Evolutionary conservation across 1,284 basidiomycete genomes (phyloP).

Genomic region (Moesziomyces parantarcticus): DNA sequence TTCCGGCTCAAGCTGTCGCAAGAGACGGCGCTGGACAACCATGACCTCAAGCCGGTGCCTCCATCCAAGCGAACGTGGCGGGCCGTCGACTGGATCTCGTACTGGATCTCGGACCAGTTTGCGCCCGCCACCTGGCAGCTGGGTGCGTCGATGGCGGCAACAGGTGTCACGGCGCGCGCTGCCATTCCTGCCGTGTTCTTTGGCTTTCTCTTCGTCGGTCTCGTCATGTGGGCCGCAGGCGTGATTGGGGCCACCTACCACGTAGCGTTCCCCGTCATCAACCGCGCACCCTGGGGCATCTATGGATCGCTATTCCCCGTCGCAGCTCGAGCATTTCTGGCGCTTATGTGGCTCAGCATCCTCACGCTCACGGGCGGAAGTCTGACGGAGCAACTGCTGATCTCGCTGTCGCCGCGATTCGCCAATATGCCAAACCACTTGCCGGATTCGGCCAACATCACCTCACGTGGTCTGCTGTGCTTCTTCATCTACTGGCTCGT

Average conservation of each 20-base stretch:
- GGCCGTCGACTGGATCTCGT: constrained; percentile 25
- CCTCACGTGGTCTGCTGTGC: constrained; percentile 16
- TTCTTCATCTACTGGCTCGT: constrained; percentile 30
- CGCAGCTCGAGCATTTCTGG: constrained; percentile 12
- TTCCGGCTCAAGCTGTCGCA: constrained; percentile 22
- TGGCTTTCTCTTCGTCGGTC: constrained; percentile 25
- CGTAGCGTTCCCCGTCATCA: constrained; percentile 40
- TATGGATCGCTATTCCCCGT: constrained; percentile 26
- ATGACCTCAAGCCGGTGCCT: constrained; percentile 22
- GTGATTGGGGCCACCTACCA: constrained; percentile 35
- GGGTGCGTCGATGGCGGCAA: constrained; percentile 27
- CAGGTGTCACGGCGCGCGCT: constrained; percentile 25
- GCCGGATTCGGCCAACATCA: constrained; percentile 29
- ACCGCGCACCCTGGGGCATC: constrained; percentile 29
- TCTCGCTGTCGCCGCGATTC: constrained; percentile 22
- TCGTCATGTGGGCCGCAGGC: constrained; percentile 33
- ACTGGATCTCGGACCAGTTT: constrained; percentile 40
- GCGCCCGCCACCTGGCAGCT: constrained; percentile 37
- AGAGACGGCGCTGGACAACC: constrained; percentile 33
- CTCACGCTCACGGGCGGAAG: constrained; percentile 23
- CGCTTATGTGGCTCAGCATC: constrained; percentile 37
- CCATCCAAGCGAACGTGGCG: constrained; percentile 17
- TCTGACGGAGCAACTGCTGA: constrained; percentile 20
- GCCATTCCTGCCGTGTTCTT: constrained; percentile 26
- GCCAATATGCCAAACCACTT: constrained; percentile 23